Evolutionary conservation across 148 eudicot species (phyloP).

Genomic region (Agrostemma githago): DNA sequence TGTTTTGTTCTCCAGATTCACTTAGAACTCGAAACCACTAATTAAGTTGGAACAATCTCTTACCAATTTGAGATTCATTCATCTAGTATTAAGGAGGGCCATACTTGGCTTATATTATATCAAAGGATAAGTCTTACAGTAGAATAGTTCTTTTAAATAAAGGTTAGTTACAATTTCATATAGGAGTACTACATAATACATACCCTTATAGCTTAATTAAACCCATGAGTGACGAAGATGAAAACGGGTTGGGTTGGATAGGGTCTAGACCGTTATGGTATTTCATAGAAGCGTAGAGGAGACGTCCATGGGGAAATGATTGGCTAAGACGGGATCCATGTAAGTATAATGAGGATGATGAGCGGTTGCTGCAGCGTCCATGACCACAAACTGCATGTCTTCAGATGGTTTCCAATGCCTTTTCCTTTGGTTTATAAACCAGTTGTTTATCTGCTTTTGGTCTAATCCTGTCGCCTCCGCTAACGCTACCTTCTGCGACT

Average conservation of each 20-base stretch:
- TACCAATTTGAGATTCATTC: no score
- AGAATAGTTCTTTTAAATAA: no score
- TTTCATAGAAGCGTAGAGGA: conserved; percentile 55
- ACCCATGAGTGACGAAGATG: not conserved
- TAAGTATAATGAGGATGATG: conserved; percentile 36
- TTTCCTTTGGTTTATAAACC: conserved; percentile 98
- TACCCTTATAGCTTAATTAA: not conserved
- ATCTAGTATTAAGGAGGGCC: no score
- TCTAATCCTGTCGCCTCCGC: conserved; percentile 90
- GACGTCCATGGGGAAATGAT: conserved; percentile 77
- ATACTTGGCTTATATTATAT: no score
- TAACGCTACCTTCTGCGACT: conserved; percentile 81
- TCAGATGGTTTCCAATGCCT: conserved; percentile 97
- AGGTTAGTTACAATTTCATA: not conserved
- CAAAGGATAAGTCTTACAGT: no score
- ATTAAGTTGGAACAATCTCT: no score
- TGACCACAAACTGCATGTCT: conserved; percentile 79
- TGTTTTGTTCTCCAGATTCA: no score
- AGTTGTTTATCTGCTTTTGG: conserved; percentile 94
- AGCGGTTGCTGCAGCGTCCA: conserved; percentile 54
- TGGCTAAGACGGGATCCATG: conserved; percentile 67
- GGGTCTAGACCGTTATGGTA: not conserved
- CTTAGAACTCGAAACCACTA: no score
- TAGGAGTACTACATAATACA: not conserved
- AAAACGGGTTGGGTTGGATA: not conserved